phyloP scores from a whole-genome alignment of 352 stramenopile species.

The Elongisporangium prolatum region DNA sequence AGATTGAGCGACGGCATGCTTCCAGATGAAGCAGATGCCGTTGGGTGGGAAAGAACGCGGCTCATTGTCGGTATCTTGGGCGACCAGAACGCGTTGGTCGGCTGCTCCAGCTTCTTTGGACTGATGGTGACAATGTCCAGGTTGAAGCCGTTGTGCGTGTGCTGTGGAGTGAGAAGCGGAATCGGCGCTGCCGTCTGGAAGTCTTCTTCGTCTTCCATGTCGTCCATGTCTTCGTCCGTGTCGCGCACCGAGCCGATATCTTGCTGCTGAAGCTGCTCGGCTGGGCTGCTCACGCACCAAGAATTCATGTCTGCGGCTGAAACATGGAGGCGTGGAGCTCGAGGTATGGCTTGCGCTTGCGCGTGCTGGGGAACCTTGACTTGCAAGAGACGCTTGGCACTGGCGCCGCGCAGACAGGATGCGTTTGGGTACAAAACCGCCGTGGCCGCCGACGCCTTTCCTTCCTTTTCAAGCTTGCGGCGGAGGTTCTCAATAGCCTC shows the following conservation, averaged over 20 bases:
- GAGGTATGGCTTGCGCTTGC: constrained; percentile 10
- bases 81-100: constrained; percentile 1
- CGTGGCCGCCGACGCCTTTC: constrained; percentile 23
- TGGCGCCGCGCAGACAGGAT: constrained; percentile 54
- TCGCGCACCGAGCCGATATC: constrained; percentile 4
- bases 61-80: constrained; percentile 4
- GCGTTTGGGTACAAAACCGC: constrained; percentile 34
- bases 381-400: constrained; percentile 67
- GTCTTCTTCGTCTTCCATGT: constrained; percentile 12
- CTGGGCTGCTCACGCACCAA: constrained; percentile 8
- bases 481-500: constrained; percentile 77
- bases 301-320: constrained; percentile 6
- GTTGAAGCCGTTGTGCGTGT: constrained; percentile 36
- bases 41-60: constrained; percentile 1
- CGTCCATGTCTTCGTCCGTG: constrained; percentile 27
- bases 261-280: background rate
- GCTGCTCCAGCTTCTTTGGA: constrained; percentile 20
- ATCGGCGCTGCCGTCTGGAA: constrained; percentile 10
- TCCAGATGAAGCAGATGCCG: background rate
- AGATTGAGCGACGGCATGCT: constrained; percentile 59
- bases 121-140: constrained; percentile 42
- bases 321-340: constrained; percentile 4
- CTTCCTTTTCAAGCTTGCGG: constrained; percentile 56
- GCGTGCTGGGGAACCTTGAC: constrained; percentile 41
- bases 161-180: constrained; percentile 38